Conservation (phyloP, 768 basidiomycete species). For the Stropharia rugosoannulata region DNA sequence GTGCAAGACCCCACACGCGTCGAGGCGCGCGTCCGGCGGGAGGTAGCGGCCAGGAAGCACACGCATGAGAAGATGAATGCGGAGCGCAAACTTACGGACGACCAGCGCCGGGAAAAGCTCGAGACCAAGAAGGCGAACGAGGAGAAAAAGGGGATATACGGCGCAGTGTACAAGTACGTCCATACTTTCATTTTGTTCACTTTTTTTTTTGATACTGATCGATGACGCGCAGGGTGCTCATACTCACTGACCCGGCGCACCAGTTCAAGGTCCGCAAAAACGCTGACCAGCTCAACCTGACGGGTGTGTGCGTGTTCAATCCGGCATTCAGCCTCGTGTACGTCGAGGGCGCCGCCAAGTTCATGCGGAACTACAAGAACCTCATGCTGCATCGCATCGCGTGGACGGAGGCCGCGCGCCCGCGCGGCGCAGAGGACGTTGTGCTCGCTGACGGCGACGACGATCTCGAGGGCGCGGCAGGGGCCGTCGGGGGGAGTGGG, state of each 20-base stretch:
- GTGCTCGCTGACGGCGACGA: constrained; percentile 57
- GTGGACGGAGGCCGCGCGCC: constrained; percentile 91
- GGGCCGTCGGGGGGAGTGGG: neutral
- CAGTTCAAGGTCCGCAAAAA: constrained; percentile 97
- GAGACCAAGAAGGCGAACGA: constrained; percentile 86
- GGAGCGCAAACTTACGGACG: constrained; percentile 89
- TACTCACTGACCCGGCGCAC: constrained; percentile 88
- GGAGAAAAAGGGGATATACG: constrained; percentile 81
- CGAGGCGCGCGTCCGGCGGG: constrained; percentile 90
- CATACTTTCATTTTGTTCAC: constrained; percentile 1
- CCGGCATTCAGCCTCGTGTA: constrained; percentile 88
- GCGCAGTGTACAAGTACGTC: constrained; percentile 89
- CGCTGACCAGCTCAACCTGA: constrained; percentile 86
- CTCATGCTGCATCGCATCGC: constrained; percentile 85
- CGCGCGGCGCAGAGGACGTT: constrained; percentile 70
- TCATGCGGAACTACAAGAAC: constrained; percentile 82
- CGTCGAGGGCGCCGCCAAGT: constrained; percentile 88
- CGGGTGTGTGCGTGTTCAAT: constrained; percentile 90
- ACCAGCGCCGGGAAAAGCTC: constrained; percentile 83
- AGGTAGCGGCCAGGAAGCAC: constrained; percentile 88
- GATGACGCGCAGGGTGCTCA: constrained; percentile 61
- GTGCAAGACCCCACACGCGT: constrained; percentile 97
- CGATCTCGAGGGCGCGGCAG: constrained; percentile 25
- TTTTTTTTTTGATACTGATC: neutral
- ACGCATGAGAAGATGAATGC: constrained; percentile 92